Conservation (phyloP, 1,284 basidiomycete genomes). For the Inonotus hispidus region DNA sequence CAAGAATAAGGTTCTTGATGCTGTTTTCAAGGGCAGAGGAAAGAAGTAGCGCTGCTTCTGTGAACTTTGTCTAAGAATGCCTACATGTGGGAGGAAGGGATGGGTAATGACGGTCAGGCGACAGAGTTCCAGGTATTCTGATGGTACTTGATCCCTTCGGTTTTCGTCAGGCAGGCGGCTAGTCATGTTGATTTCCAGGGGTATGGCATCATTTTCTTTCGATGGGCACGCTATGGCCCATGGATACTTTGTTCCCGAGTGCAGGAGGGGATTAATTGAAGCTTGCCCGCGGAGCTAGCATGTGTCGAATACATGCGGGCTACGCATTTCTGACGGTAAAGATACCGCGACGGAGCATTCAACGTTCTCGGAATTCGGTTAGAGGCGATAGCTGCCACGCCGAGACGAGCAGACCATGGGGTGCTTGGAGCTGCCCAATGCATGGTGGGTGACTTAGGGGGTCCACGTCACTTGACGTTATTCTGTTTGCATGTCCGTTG, state of each 20-base stretch:
- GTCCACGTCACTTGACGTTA: constrained; percentile 3
- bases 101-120: not conserved
- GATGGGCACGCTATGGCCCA: constrained; percentile 6
- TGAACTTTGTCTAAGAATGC: constrained; percentile 10
- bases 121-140: not conserved
- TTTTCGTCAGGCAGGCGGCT: not conserved
- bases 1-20: constrained; percentile 7
- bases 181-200: not conserved
- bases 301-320: not conserved
- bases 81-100: not conserved
- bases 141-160: not conserved
- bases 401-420: not conserved
- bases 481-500: not conserved
- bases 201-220: not conserved
- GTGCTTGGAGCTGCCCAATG: not conserved
- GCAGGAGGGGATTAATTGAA: not conserved
- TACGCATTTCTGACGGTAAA: not conserved
- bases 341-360: not conserved
- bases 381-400: not conserved
- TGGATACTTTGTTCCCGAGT: not conserved
- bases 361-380: not conserved
- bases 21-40: constrained; percentile 5
- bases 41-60: not conserved
- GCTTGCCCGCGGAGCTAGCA: constrained; percentile 6
- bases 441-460: not conserved